Percentiles rank a stretch among this genome's conserved stretches.
phyloP scores from a whole-genome alignment of 257 asterid genomes.

The Fraxinus anomala region DNA sequence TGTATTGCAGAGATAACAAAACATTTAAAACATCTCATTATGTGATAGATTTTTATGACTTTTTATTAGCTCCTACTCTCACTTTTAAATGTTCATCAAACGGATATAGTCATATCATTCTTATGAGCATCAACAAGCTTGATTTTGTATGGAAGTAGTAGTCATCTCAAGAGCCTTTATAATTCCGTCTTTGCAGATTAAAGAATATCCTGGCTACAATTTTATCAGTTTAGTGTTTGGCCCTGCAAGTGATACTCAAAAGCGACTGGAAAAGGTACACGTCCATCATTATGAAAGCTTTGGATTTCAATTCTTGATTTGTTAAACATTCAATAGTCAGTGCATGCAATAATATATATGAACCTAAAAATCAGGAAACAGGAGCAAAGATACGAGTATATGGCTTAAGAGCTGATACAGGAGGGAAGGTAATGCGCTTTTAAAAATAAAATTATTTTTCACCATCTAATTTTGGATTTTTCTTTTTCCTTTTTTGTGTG shows the following conservation, averaged over 20 bases:
- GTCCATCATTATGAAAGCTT: constrained; percentile 4
- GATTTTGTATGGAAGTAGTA: constrained; percentile 13
- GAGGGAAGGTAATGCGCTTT: constrained; percentile 59
- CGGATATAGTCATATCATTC: no score
- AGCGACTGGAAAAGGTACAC: constrained; percentile 83
- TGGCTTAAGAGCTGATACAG: constrained; percentile 61
- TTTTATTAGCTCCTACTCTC: not conserved
- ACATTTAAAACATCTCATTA: not conserved
- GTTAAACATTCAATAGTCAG: not conserved
- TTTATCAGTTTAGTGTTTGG: constrained; percentile 68
- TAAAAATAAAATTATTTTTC: not conserved
- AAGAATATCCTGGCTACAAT: constrained; percentile 69
- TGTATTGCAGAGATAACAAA: not conserved
- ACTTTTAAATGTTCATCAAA: no score
- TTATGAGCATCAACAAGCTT: constrained; percentile 3
- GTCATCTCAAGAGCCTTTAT: constrained; percentile 25
- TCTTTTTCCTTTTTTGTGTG: not conserved
- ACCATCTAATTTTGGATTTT: not conserved
- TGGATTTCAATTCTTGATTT: constrained; percentile 27
- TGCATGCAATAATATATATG: not conserved
- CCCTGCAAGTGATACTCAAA: constrained; percentile 66
- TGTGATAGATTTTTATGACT: constrained; percentile 1
- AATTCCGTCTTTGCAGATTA: constrained; percentile 60
- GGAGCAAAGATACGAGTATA: constrained; percentile 88
- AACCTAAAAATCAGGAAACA: constrained; percentile 68